A percentile compares a stretch with the other conserved stretches of the same genome.
phyloP scores from a whole-genome alignment of 106 monocot genomes.

The Dendrobium huoshanense region DNA sequence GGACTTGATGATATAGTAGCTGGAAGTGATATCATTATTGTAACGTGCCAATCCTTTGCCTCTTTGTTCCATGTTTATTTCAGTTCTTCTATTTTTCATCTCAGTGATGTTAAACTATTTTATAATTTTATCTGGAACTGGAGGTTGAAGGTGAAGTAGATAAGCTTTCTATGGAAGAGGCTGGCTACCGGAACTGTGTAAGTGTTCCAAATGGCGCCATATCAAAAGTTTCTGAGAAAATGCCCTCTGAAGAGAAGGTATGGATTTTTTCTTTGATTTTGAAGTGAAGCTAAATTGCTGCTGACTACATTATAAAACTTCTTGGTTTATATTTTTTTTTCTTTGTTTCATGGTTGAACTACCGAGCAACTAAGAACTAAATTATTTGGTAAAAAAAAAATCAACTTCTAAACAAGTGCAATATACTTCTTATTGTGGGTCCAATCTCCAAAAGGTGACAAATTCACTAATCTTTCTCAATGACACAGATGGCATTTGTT shows the following conservation, averaged over 20 bases:
- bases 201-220: constrained; percentile 84
- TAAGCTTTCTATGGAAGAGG: constrained; percentile 79
- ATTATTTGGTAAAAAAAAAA: background rate
- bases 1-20: constrained; percentile 80
- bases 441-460: background rate
- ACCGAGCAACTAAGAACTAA: background rate
- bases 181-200: constrained; percentile 65
- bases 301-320: background rate
- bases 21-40: constrained; percentile 73
- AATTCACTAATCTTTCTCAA: background rate
- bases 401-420: background rate
- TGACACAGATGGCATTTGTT: background rate
- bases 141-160: constrained; percentile 85
- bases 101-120: background rate
- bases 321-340: background rate
- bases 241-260: constrained; percentile 43
- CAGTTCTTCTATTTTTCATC: background rate
- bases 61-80: background rate
- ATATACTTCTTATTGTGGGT: background rate
- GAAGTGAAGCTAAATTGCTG: constrained; percentile 1
- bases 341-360: background rate
- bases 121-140: background rate
- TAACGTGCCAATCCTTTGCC: constrained; percentile 23
- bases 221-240: constrained; percentile 32
- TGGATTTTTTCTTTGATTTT: background rate